Base-by-base conservation (phyloP, 257 asterid species). In the Nicotiana attenuata region DNA sequence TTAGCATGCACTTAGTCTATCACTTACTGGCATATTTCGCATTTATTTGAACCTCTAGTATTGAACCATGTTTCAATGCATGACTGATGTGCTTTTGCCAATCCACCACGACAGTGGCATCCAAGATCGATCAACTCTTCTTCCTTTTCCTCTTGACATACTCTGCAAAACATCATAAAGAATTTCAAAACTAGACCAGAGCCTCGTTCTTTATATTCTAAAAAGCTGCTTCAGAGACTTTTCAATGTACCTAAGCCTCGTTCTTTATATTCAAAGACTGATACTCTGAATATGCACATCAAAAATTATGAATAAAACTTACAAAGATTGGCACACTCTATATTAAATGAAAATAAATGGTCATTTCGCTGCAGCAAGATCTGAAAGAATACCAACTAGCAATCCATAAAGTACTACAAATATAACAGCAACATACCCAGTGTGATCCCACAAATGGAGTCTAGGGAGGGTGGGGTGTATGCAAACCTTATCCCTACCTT, bases 21-120 rank as follows among this genome's bases (percentile, higher is more conserved):
- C 69, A 87, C 90, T 89, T 86, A 92, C 97, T 89, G 96, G 93
- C 96, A 93, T 81, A 93, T 91, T 87, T 93, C 96, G 78, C 96
- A 91, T 85, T 83, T 91, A 88, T 93, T 93, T 65, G 97, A 91
- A 79, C 96, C 97, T 83, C 93, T 91, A 19, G 88, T 87, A 65
- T 81, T 90, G 85, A 93, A 93, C 97, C 97, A 93, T 81, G 90
- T 90, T 81, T 85, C 78, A 84, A 93, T 93, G 85, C 97, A 93
- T 7, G 94, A 83, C 10, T 78, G 88, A 85, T 93, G 97, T 63
- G 97, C 97, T 85, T 89, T 90, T 33, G 95, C 89, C 81, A 93
- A 94, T 66, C 94, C 97, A 80, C 97, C 95, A 83, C 91, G 83
- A 84, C 97, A 93, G 10, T 85, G 90, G 82, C 97, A 93, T 82